These are phyloP conservation scores for Chrysoporthe deuterocubensis DNA, from an alignment of 2,329 filamentous ascomycete species.

Conservation along the genomic window DNA sequence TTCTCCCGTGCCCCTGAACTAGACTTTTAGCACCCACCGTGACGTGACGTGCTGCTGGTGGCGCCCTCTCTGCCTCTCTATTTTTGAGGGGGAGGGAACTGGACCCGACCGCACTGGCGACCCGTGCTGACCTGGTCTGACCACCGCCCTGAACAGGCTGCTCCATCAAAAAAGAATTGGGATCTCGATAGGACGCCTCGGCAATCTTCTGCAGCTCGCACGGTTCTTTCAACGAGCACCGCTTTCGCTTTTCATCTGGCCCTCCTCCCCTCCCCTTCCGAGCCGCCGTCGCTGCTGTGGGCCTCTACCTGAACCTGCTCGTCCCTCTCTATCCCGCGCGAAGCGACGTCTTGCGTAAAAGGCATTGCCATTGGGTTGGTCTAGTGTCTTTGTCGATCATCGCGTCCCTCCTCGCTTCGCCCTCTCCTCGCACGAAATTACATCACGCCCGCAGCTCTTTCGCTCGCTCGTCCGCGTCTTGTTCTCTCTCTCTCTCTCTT, in stretches of 20 bases:
- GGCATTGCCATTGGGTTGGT: conserved; percentile 10
- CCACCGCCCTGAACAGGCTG: neutral
- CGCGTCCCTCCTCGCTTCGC: neutral
- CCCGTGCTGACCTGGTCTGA: neutral
- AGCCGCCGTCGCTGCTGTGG: neutral
- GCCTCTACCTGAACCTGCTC: neutral
- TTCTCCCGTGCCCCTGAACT: neutral
- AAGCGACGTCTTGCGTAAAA: neutral
- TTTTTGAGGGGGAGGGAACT: neutral
- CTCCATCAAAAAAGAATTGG: conserved; percentile 1
- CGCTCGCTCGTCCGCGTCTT: neutral
- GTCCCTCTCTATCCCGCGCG: neutral
- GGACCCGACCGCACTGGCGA: neutral
- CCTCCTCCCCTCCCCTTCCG: neutral
- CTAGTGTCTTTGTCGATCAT: conserved; percentile 9
- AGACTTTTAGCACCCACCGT: neutral
- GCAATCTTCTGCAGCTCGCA: conserved; percentile 9
- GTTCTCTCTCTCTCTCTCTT: neutral
- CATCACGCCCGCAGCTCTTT: conserved; percentile 1
- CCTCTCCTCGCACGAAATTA: neutral
- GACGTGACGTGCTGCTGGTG: neutral
- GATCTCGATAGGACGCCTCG: conserved; percentile 7
- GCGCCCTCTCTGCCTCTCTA: neutral
- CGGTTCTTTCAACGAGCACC: conserved; percentile 6
- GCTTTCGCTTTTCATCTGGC: neutral